phyloP scores from a whole-genome alignment of 345 rosid genomes.

The Aquilaria malaccensis region DNA sequence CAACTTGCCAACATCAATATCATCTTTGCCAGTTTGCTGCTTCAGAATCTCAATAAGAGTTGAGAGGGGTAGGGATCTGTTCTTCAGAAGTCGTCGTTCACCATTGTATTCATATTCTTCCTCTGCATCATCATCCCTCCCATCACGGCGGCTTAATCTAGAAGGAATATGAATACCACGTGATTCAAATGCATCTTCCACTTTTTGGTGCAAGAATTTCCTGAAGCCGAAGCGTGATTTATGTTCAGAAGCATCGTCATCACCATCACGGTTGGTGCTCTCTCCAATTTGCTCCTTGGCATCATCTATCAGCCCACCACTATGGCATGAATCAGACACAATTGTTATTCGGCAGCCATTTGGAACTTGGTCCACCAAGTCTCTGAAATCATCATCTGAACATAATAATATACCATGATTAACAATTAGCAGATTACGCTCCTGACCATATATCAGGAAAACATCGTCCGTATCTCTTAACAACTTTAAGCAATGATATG shows the following conservation, averaged over 20 bases:
- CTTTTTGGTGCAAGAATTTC: conserved; percentile 40
- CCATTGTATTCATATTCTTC: conserved; percentile 31
- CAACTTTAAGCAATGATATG: too few relatives aligned
- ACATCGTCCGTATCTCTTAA: too few relatives aligned
- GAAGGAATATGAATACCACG: conserved; percentile 56
- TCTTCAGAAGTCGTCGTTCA: conserved; percentile 36
- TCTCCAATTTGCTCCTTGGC: conserved; percentile 96
- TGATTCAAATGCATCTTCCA: conserved; percentile 52
- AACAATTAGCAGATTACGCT: too few relatives aligned
- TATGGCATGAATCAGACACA: conserved; percentile 91
- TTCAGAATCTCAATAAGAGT: conserved; percentile 82
- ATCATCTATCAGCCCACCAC: conserved; percentile 92
- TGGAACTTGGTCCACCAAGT: conserved; percentile 63
- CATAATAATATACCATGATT: conserved; percentile 1
- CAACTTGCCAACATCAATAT: conserved; percentile 72
- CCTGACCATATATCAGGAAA: too few relatives aligned
- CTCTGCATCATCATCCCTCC: conserved; percentile 31
- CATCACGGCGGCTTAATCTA: conserved; percentile 29
- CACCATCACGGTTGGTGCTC: conserved; percentile 39
- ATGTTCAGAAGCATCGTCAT: conserved; percentile 14
- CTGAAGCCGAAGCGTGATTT: conserved; percentile 35
- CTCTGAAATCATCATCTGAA: conserved; percentile 92
- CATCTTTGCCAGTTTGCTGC: conserved; percentile 79
- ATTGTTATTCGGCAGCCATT: conserved; percentile 56
- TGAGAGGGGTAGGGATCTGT: conserved; percentile 71